phyloP scores from a whole-genome alignment of 2,329 filamentous ascomycete genomes.

The Diatrype stigma region DNA sequence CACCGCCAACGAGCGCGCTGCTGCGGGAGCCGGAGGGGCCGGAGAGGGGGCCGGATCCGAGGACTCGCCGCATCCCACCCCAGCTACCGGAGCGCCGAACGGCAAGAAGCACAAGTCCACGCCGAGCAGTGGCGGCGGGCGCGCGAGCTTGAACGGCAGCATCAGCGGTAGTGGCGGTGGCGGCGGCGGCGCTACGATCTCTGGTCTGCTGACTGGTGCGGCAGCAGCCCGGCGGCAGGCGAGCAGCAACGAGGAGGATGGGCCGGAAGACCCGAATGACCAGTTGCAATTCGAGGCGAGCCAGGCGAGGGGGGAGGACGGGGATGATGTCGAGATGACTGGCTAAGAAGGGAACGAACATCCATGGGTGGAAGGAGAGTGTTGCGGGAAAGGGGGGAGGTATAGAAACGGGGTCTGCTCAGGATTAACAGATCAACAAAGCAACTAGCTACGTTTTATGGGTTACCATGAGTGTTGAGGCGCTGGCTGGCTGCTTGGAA shows the following conservation, averaged over 20 bases:
- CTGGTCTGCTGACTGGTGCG: constrained; percentile 22
- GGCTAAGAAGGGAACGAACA: constrained; percentile 34
- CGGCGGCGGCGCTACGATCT: constrained; percentile 16
- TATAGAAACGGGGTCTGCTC: too few species aligned
- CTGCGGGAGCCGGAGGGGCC: background rate
- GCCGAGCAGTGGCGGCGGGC: constrained; percentile 16
- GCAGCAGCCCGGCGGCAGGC: constrained; percentile 12
- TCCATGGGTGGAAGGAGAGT: background rate
- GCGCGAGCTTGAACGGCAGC: constrained; percentile 19
- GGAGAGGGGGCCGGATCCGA: background rate
- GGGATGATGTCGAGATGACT: constrained; percentile 58
- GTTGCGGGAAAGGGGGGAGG: too few species aligned
- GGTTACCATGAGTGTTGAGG: background rate
- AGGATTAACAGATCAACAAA: too few species aligned
- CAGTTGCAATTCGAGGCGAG: constrained; percentile 54
- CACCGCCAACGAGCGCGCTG: constrained; percentile 3
- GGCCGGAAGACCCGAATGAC: constrained; percentile 42
- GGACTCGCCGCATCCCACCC: background rate
- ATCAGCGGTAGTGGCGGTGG: too few species aligned
- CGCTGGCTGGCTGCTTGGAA: too few species aligned
- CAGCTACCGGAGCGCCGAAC: constrained; percentile 22
- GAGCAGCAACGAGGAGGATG: constrained; percentile 23
- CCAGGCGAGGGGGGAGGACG: constrained; percentile 36
- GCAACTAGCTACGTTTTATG: background rate
- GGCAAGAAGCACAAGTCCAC: constrained; percentile 34